These are phyloP conservation scores for Podaxis sp. DNA, from an alignment of 768 basidiomycete genomes.

Conservation along the genomic window DNA sequence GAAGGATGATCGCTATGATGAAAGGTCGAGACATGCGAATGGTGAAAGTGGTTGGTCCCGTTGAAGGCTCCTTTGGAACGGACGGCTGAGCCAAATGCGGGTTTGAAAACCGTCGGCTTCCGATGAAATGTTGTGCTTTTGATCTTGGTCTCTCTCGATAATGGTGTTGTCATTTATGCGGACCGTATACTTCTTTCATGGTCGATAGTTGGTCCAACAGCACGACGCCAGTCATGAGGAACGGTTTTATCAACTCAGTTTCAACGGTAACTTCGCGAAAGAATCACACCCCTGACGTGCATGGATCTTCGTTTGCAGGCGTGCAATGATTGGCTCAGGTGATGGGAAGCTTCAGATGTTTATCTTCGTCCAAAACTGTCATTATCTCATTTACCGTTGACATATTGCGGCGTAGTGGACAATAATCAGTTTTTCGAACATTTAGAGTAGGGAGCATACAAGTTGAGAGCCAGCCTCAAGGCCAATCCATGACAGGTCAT, in stretches of 20 bases:
- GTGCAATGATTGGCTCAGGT: not conserved
- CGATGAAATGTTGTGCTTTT: constrained; percentile 33
- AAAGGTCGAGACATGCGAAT: constrained; percentile 71
- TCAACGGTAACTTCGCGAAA: constrained; percentile 13
- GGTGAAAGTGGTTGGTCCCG: constrained; percentile 77
- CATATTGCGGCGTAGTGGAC: constrained; percentile 1
- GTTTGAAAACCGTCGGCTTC: constrained; percentile 23
- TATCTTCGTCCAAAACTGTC: not conserved
- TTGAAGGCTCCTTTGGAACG: constrained; percentile 43
- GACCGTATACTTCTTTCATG: constrained; percentile 49
- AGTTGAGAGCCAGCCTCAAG: constrained; percentile 50
- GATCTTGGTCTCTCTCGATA: constrained; percentile 46
- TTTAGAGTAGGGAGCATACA: constrained; percentile 24
- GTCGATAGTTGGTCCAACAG: constrained; percentile 38
- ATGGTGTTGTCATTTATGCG: constrained; percentile 51
- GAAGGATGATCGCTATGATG: constrained; percentile 78
- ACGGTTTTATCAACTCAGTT: constrained; percentile 15
- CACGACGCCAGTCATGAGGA: constrained; percentile 29
- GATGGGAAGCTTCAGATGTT: not conserved
- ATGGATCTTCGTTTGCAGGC: not conserved
- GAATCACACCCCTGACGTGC: constrained; percentile 6
- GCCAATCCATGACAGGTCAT: constrained; percentile 68
- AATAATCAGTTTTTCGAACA: constrained; percentile 3
- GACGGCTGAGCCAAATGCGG: constrained; percentile 17
- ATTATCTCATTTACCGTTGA: not conserved